Conservation (phyloP, 148 eudicot species). For the Nepenthes mirabilis region DNA sequence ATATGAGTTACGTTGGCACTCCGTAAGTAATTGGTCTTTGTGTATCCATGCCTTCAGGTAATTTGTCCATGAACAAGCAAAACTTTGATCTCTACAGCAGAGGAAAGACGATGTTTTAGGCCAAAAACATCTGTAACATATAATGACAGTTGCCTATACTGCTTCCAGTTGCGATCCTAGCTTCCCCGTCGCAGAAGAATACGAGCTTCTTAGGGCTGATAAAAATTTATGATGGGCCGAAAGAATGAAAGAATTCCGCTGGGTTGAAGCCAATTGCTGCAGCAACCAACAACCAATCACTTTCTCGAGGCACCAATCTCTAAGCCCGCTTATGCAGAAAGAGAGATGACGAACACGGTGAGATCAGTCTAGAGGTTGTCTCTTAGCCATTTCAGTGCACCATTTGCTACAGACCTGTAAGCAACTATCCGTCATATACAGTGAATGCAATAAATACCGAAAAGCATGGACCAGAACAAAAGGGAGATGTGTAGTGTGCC, state of each 20-base stretch:
- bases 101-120: too few species aligned
- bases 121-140: too few species aligned
- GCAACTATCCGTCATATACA: not conserved
- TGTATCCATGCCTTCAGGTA: too few species aligned
- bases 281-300: not conserved
- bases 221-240: not conserved
- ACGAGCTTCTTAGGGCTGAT: not conserved
- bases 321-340: not conserved
- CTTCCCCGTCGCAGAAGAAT: too few species aligned
- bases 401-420: slow-evolving; percentile 77
- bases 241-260: slow-evolving; percentile 1
- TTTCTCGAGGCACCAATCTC: not conserved
- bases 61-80: too few species aligned
- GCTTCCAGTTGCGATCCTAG: too few species aligned
- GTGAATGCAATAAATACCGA: not conserved
- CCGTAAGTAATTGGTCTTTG: too few species aligned
- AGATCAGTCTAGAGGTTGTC: slow-evolving; percentile 40
- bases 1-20: too few species aligned
- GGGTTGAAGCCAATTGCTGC: not conserved
- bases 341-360: not conserved
- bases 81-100: too few species aligned
- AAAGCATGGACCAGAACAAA: not conserved
- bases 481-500: not conserved
- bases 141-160: too few species aligned
- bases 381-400: slow-evolving; percentile 76